Base-by-base conservation (phyloP, 2,329 filamentous ascomycete species). In the Colletotrichum noveboracense region DNA sequence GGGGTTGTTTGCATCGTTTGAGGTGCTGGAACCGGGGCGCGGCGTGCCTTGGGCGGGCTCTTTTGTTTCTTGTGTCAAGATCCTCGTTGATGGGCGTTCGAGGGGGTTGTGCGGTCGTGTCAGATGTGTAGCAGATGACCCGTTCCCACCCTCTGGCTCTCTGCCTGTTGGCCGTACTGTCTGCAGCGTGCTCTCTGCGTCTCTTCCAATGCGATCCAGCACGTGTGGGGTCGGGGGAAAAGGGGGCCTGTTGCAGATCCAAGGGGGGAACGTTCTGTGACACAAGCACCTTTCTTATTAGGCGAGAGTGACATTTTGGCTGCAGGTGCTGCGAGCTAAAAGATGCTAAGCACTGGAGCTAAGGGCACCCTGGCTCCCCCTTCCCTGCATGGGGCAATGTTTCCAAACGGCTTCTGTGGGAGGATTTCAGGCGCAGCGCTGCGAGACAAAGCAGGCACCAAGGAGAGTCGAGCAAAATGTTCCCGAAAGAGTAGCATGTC, bases 81-180 rank as follows among this genome's bases (percentile, higher is more conserved):
- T 65, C 61, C 70, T 64, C 65, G 64, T 26, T 69, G 70, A 74
- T 62, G 67, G 60, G 32, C 38, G 38, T 67, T 56, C 34, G 14
- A 43, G 66, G 71, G 68, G 75, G 32, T 67, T 64, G 66, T 71
- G 71, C 62, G 61, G 62, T 67, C 65, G 76, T 77, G 58, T 77
- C 76, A 77, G 74, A 76, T 60, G 70, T 77, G 76, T 77, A 75
- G 56, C 76, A 77, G 67, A 56, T 67, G 52, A 52, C 16, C 43
- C n/a, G 56, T 21, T 55, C 26, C 16, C 26, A 60, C 18, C 28
- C 32, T 55, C 60, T 30, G 61, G 14, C 24, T 10, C 7, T 58
- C 24, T 58, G 28, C 55, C 12, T 21, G n/a, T 21, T 52, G 10
- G 43, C 43, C 43, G 43, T 52, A 21, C 16, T 52, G 43, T 52